Conservation (phyloP, 768 basidiomycete species). For the Hortiboletus flavorubellus region DNA sequence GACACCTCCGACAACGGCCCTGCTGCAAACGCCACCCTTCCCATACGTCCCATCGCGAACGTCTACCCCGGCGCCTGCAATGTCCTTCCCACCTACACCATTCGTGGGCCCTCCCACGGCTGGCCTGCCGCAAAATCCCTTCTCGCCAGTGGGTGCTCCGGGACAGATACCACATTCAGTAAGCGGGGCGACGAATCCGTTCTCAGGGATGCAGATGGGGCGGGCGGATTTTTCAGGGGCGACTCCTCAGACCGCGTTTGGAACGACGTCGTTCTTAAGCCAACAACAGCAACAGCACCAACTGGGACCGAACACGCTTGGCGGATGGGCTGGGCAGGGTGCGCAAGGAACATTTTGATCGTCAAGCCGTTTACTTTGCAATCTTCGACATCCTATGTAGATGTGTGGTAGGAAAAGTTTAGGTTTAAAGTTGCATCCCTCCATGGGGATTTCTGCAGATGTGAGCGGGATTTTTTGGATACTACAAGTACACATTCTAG, state of each 20-base stretch:
- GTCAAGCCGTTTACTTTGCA: not conserved
- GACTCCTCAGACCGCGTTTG: slow-evolving; percentile 30
- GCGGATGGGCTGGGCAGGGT: slow-evolving; percentile 19
- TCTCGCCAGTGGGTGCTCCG: slow-evolving; percentile 3
- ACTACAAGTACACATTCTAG: not conserved
- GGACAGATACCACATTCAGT: slow-evolving; percentile 26
- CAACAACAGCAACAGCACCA: slow-evolving; percentile 29
- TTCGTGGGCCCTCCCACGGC: not conserved
- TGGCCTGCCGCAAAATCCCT: slow-evolving; percentile 22
- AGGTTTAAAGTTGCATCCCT: not conserved
- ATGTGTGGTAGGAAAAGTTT: no score
- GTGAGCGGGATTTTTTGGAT: slow-evolving; percentile 1
- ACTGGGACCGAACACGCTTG: slow-evolving; percentile 12
- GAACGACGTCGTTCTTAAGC: slow-evolving; percentile 10
- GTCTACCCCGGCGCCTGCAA: not conserved
- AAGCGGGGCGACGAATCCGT: slow-evolving; percentile 13
- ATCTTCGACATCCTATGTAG: not conserved
- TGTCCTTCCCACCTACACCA: slow-evolving; percentile 4
- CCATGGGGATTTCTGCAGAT: not conserved
- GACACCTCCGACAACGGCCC: slow-evolving; percentile 1
- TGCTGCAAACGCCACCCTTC: slow-evolving; percentile 2
- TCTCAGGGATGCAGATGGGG: slow-evolving; percentile 14
- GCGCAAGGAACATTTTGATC: slow-evolving; percentile 17
- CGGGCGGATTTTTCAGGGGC: slow-evolving; percentile 18
- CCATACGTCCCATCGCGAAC: not conserved